Evolutionary conservation across 2,329 filamentous ascomycete species (phyloP), one percentile per base, ranked within the genome.

Genomic region (Zymoseptoria tritici): DNA sequence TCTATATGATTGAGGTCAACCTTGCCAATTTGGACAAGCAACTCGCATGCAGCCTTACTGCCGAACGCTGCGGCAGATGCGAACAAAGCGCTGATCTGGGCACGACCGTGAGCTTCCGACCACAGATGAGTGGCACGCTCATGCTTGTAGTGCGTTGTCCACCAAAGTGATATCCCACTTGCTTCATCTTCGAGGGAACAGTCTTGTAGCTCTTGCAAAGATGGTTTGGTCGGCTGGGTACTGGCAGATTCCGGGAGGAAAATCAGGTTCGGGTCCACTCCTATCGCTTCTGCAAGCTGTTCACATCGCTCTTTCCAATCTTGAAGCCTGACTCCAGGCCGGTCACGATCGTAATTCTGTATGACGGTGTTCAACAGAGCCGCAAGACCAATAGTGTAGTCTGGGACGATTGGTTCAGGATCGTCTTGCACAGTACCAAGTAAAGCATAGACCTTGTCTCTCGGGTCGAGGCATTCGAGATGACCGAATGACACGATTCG

Each of bases 391-490:
- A 52, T 42, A 24, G 22, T 31, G 36, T 60, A 60, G 29, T 60
- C 58, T 19, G 54, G 54, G 4, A 7, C 8, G 19, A 60, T 60
- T 20, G 21, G 42, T 16, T 49, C 50, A 1, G 21, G 29, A 2
- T 24, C 49, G 9, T n/a, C 7, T 13, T 3, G n/a, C 7, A 42
- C 54, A 9, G 53, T 49, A 13, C 59, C 52, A 8, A 61, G 59
- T 20, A 61, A 21, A 13, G 56, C 59, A 29, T 42, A 61, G 5
- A 61, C 46, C 21, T 57, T 57, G 46, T 61, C 59, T 46, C 46
- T 49, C 13, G 52, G 31, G 16, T 61, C 59, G 19, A 31, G 22
- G 49, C 59, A 61, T 4, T 13, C 13, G 9, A 61, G 56, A 24
- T 55, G 36, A 4, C n/a, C 11, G 6, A 56, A 49, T 16, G 19